Evolutionary conservation across 2,329 filamentous ascomycete genomes (phyloP), one percentile per base, ranked within the genome.

Genomic region (Stachybotrys elegans): DNA sequence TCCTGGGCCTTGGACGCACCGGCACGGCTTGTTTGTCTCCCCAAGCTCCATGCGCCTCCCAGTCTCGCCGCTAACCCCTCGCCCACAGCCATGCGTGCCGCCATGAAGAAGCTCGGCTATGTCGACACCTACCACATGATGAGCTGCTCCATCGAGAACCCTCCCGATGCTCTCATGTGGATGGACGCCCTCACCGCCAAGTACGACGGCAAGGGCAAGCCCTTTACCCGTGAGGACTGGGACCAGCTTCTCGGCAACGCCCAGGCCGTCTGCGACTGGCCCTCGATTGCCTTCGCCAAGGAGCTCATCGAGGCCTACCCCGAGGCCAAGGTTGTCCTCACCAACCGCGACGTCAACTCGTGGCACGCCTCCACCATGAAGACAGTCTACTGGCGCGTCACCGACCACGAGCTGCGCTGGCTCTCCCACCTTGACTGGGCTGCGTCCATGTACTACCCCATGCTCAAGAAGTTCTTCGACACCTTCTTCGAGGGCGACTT

Each of bases 81-180:
- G 17, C 6, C 12, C 23, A 37, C 45, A 81, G 78, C 82, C 35
- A 76, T 86, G 57, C 75, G 81, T 48, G 76, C 75, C 35, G 83
- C 84, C 17, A 74, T 87, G 59, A 75, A 81, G 57, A 70, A 79
- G 53, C 72, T 87, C 32, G 83, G 83, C 49, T 86, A 82, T 60
- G 69, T 76, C 54, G 79, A 84, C 61, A 83, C 78, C 48, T 86
- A 87, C 71, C 84, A 87, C 69, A 85, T 85, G 81, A 83, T 84
- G 78, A 82, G 75, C 55, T 79, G 77, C 51, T 80, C 76, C 47
- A 78, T 84, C 48, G 81, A 86, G 66, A 86, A 20, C 51, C 60
- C 60, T 5, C 56, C 57, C 25, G 83, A 86, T 56, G 79, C 77
- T 43, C 68, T 84, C 34, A 78, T 86, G 68, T 88, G 84, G 84